Conservation (phyloP, 768 basidiomycete species). For the Clitopilus hobsonii region DNA sequence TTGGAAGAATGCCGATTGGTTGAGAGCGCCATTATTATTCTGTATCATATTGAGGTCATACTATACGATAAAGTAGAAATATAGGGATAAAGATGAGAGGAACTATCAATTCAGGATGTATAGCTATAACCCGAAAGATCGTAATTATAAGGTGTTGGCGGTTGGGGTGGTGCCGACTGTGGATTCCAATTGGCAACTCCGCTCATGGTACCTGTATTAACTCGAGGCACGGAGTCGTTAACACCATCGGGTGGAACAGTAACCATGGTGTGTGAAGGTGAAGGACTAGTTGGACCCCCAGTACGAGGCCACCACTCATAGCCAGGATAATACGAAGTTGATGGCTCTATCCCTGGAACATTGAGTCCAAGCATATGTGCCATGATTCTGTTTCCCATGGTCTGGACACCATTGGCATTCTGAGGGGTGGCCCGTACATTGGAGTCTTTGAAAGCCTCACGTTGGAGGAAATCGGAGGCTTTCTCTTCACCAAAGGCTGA, state of each 20-base stretch:
- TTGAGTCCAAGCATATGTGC: constrained; percentile 69
- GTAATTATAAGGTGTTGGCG: neutral
- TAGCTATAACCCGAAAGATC: neutral
- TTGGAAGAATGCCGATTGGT: neutral
- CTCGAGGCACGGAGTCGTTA: constrained; percentile 1
- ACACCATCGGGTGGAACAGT: constrained; percentile 9
- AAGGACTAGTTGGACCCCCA: constrained; percentile 13
- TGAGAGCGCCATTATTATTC: neutral
- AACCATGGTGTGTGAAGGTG: constrained; percentile 13
- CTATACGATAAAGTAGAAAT: neutral
- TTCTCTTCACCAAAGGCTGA: constrained; percentile 62
- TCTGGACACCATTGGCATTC: constrained; percentile 47
- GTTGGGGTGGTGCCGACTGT: neutral
- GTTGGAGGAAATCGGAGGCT: constrained; percentile 36
- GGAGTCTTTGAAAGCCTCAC: constrained; percentile 28
- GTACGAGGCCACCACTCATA: constrained; percentile 66
- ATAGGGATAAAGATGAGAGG: too few species aligned
- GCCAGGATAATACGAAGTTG: constrained; percentile 49
- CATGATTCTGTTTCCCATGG: constrained; percentile 61
- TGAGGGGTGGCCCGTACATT: constrained; percentile 4
- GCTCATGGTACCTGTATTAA: neutral
- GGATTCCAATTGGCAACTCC: neutral
- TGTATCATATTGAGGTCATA: too few species aligned
- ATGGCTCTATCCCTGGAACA: constrained; percentile 59
- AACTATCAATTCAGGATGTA: neutral